phyloP scores from a whole-genome alignment of 192 early-diverging fungal genomes.

The Podila epigama region DNA sequence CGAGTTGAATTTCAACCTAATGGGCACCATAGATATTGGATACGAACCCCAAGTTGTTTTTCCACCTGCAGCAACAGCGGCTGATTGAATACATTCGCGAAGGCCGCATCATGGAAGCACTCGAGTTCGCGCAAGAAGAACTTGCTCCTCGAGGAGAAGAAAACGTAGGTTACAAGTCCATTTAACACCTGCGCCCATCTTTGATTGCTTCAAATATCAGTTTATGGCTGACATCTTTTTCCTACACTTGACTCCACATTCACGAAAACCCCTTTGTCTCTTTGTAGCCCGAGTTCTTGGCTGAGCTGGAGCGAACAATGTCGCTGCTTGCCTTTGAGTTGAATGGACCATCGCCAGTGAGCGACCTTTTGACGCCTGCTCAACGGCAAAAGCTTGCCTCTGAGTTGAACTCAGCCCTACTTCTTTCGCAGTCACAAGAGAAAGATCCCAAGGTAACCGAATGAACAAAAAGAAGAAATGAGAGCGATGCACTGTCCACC shows the following conservation, averaged over 20 bases:
- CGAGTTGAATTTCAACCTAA: background rate
- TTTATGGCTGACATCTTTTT: background rate
- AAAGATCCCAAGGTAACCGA: conserved; percentile 84
- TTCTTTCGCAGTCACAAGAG: conserved; percentile 90
- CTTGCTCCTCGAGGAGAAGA: conserved; percentile 98
- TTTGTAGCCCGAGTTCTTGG: conserved; percentile 86
- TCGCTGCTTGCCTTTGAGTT: conserved; percentile 94
- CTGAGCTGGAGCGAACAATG: conserved; percentile 97
- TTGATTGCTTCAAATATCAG: background rate
- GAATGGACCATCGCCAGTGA: conserved; percentile 74
- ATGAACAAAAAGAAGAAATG: too few relatives aligned
- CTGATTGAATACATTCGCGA: conserved; percentile 94
- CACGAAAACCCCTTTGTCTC: background rate
- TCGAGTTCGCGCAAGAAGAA: conserved; percentile 97
- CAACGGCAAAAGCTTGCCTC: conserved; percentile 93
- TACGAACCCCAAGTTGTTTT: conserved; percentile 91
- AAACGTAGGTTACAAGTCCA: conserved; percentile 65
- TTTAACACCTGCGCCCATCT: background rate
- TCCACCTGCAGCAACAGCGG: conserved; percentile 96
- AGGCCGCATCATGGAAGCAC: conserved; percentile 80
- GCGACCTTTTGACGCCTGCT: conserved; percentile 84
- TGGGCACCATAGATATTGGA: conserved; percentile 78
- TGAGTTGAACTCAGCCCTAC: conserved; percentile 93
- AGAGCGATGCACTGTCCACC: too few relatives aligned
- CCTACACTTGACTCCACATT: background rate